Base-by-base conservation (phyloP, 2,329 filamentous ascomycete species). In the Trichophyton simii region DNA sequence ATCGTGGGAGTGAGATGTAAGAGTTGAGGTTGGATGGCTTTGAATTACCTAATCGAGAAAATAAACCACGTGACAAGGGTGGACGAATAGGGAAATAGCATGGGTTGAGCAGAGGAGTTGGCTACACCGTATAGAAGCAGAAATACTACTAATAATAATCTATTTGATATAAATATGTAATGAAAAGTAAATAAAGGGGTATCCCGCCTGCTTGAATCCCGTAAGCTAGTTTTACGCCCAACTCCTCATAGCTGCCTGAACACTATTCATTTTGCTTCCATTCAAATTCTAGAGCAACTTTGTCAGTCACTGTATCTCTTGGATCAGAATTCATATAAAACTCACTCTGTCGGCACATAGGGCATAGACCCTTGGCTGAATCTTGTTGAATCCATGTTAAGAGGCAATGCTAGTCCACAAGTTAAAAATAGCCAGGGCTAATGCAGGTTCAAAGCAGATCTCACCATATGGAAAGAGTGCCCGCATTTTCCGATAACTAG, bases 371-470 rank as follows among this genome's bases (percentile, higher is more conserved):
- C 69, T 91, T 92, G 31, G 91, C 89, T 11, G 89, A 86, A 65
- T 97, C 94, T 73, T 96, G 91, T 70, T 94, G 89, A 68, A 99
- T 90, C 94, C 94, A 99, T 70, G 91, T 89, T 68, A 88, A 81
- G 68, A 99, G 94, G 75, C 94, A 99, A 76, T 99, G 94, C 91
- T 95, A 63, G 18, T 48, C 25, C 20, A 18, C 3, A 22, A 36
- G 57, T 59, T 59, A 42, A 59, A 59, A 13, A 22, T 9, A 25
- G 57, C 8, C 3, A 11, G 57, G 70, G 31, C 8, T 13, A 18
- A 44, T 31, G 41, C 36, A 13, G 13, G 59, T 28, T 52, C 42
- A 66, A 42, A 15, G 62, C 41, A 42, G 18, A 20, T 65, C 72
- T 42, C 75, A 95, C 91, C 89, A 96, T 95, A 75, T 99, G 94